These are phyloP conservation scores for Echites panduratus DNA, from an alignment of 257 asterid genomes.

Conservation along the genomic window DNA sequence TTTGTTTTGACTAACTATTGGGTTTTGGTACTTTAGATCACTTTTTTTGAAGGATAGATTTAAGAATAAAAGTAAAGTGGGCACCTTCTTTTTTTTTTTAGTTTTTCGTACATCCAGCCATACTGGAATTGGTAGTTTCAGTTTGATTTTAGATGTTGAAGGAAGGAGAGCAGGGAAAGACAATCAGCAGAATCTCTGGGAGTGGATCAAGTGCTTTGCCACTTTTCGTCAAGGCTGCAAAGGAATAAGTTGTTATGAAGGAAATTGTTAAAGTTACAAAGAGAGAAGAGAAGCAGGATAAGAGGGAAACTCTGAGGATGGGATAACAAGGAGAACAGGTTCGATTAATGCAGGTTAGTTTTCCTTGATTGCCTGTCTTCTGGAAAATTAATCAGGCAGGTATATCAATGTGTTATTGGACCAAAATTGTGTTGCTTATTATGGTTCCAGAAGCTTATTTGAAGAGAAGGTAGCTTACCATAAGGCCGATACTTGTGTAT, in stretches of 20 bases:
- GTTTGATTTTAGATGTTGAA: conserved; percentile 46
- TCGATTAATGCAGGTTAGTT: conserved; percentile 68
- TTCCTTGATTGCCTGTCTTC: neutral
- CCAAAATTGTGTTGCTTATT: neutral
- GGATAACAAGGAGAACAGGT: conserved; percentile 95
- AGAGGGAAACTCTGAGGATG: conserved; percentile 45
- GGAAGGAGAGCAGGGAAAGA: conserved; percentile 63
- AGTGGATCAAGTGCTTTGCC: conserved; percentile 54
- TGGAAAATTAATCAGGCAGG: neutral
- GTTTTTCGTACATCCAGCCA: neutral
- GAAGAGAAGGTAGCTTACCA: neutral
- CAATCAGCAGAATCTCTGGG: conserved; percentile 45
- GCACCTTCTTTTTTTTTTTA: neutral
- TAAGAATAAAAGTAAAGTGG: neutral
- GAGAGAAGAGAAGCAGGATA: conserved; percentile 30
- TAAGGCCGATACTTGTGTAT: too few relatives aligned
- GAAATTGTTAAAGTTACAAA: conserved; percentile 50
- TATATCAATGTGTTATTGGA: neutral
- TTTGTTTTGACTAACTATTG: conserved; percentile 5
- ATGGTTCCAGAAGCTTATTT: neutral
- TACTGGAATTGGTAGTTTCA: neutral
- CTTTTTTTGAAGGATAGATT: neutral
- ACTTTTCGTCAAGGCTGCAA: conserved; percentile 40
- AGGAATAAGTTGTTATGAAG: conserved; percentile 51
- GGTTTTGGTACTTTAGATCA: neutral